phyloP scores from a whole-genome alignment of 148 eudicot species.

The Simmondsia chinensis region DNA sequence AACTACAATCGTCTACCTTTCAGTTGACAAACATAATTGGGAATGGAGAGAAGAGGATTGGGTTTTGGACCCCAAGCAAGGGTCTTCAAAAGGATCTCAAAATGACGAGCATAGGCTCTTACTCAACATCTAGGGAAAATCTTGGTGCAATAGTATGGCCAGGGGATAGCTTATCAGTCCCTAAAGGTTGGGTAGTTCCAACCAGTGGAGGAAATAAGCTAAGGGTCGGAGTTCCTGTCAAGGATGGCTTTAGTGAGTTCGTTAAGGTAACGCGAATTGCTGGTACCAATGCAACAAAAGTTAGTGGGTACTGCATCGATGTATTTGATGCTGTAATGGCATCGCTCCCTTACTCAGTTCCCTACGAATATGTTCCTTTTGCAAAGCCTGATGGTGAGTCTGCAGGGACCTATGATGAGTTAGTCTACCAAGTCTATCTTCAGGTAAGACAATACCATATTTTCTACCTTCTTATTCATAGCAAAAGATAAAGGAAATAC shows the following conservation, averaged over 20 bases:
- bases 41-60: conserved; percentile 27
- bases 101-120: not conserved
- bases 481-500: no score
- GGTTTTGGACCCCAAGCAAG: conserved; percentile 36
- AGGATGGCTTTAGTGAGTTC: conserved; percentile 35
- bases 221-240: conserved; percentile 43
- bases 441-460: conserved; percentile 25
- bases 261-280: conserved; percentile 18
- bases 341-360: conserved; percentile 34
- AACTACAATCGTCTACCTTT: conserved; percentile 25
- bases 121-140: conserved; percentile 14
- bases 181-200: conserved; percentile 62
- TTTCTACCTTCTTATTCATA: no score
- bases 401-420: conserved; percentile 16
- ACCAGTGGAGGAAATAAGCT: conserved; percentile 33
- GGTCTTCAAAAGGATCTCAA: conserved; percentile 24
- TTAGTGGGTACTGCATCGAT: conserved; percentile 45
- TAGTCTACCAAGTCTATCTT: conserved; percentile 19
- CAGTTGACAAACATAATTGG: conserved; percentile 37
- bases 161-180: conserved; percentile 24
- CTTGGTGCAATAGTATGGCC: conserved; percentile 54
- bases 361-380: conserved; percentile 40
- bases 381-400: conserved; percentile 15
- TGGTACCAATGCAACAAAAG: conserved; percentile 12
- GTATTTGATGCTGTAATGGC: conserved; percentile 49